Evolutionary conservation across 164 flowering plant genomes (phyloP), one percentile per base, ranked within the genome.

Genomic region (Macadamia tetraphylla): DNA sequence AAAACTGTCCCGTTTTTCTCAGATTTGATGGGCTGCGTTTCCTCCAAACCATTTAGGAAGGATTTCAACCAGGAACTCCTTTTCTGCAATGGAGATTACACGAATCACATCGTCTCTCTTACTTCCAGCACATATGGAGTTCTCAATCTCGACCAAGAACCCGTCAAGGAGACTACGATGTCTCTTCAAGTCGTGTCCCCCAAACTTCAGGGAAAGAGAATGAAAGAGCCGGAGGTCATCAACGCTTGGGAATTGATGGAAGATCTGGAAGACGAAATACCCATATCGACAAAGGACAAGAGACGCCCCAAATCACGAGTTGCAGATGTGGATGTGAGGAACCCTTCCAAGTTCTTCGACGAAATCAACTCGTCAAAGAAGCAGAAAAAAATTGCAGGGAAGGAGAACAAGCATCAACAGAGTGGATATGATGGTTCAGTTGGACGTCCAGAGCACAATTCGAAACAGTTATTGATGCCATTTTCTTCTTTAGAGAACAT

Each of bases 181-280:
- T 29, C 87, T 69, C 75, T 3, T 13, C 75, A 64, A 30, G 51
- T 46, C 23, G 61, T 49, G 18, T 62, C 53, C 46, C 68, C 66
- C 65, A 64, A 59, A 10, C 13, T 51, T 51, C 57, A 53, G 57
- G 14, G 6, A 17, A 53, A 53, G 57, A n/a, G 57, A 14, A 2
- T 17, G 0, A 85, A 85, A 9, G 84, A 75, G 23, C 85, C 88
- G 3, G 97, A 91, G 80, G 81, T 94, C 58, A 92, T 94, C 69
- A 88, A 94, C 61, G 77, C 95, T 9, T 86, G 91, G 94, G 97
- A 94, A 69, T 80, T 94, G 13, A 92, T 94, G 97, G 81, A 80
- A 57, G 97, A 78, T 59, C 88, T 92, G 6, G 97, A 94, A 64
- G 94, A 92, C 9, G 86, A 68, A 67, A 65, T 71, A 15, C 74